Conservation (phyloP, 768 basidiomycete species). For the Lactifluus volemus region DNA sequence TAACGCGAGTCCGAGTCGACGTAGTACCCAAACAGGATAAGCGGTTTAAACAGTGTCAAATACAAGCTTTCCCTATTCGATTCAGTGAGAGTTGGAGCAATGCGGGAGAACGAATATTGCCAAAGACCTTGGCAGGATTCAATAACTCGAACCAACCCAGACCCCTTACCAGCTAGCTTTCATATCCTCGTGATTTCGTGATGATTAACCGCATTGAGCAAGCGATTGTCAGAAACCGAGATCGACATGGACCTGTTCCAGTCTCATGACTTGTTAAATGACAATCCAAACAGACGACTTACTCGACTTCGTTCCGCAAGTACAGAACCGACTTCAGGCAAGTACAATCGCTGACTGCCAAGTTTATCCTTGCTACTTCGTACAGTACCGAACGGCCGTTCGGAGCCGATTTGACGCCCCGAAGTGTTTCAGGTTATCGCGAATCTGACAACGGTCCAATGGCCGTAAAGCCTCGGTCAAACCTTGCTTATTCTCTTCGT, state of each 20-base stretch:
- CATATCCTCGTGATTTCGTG: constrained; percentile 30
- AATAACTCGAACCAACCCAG: constrained; percentile 23
- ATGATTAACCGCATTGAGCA: constrained; percentile 30
- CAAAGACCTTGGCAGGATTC: constrained; percentile 66
- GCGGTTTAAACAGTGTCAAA: no score
- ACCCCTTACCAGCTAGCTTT: constrained; percentile 49
- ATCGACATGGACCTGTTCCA: constrained; percentile 59
- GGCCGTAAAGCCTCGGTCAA: constrained; percentile 55
- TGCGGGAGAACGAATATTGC: constrained; percentile 29
- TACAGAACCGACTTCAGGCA: constrained; percentile 86
- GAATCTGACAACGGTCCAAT: constrained; percentile 68
- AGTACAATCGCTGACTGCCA: constrained; percentile 78
- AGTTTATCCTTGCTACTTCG: constrained; percentile 87
- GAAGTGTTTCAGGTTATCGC: constrained; percentile 57
- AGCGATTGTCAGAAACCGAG: constrained; percentile 61
- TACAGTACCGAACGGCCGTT: constrained; percentile 54
- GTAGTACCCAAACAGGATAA: no score
- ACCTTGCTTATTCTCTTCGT: constrained; percentile 60
- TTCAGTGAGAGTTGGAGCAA: background rate
- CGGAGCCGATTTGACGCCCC: constrained; percentile 55
- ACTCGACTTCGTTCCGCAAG: constrained; percentile 78
- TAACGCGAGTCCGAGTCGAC: no score
- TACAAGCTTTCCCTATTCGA: constrained; percentile 45
- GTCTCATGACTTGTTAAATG: constrained; percentile 2
- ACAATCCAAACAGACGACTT: constrained; percentile 25